phyloP scores from a whole-genome alignment of 2,329 filamentous ascomycete genomes.

The Aspergillus ochraceus region DNA sequence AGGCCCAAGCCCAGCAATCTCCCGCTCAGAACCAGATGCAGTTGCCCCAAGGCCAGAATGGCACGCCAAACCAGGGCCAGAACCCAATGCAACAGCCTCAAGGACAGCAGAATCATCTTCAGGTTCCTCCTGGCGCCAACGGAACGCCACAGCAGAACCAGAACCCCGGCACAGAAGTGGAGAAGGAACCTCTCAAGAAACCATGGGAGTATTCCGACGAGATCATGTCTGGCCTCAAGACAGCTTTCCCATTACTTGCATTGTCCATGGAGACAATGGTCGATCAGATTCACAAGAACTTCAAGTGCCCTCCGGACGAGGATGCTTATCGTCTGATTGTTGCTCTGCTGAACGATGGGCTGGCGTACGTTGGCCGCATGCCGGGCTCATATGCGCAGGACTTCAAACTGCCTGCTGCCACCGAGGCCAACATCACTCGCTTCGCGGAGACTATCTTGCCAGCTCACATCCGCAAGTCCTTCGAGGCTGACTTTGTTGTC shows the following conservation, averaged over 20 bases:
- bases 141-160: conserved; percentile 26
- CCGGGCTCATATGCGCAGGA: conserved; percentile 85
- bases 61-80: conserved; percentile 21
- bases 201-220: conserved; percentile 98
- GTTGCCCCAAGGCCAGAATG: conserved; percentile 12
- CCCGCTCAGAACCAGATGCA: conserved; percentile 10
- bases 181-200: conserved; percentile 61
- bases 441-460: conserved; percentile 97
- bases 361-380: conserved; percentile 87
- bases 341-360: conserved; percentile 91
- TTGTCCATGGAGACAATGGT: conserved; percentile 99
- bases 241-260: conserved; percentile 90
- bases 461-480: conserved; percentile 90
- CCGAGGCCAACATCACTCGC: conserved; percentile 92
- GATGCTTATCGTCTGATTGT: conserved; percentile 97
- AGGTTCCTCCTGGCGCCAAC: conserved; percentile 32
- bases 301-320: conserved; percentile 97
- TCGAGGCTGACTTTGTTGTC: conserved; percentile 94
- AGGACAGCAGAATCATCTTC: conserved; percentile 26
- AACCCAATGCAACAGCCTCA: conserved; percentile 24
- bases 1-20: conserved; percentile 14
- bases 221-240: conserved; percentile 93
- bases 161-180: conserved; percentile 23
- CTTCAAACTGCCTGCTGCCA: conserved; percentile 83
- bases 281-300: conserved; percentile 97